Evolutionary conservation across 176 grass and related monocot species (phyloP).

Genomic region (Hsuehochloa calcarea): DNA sequence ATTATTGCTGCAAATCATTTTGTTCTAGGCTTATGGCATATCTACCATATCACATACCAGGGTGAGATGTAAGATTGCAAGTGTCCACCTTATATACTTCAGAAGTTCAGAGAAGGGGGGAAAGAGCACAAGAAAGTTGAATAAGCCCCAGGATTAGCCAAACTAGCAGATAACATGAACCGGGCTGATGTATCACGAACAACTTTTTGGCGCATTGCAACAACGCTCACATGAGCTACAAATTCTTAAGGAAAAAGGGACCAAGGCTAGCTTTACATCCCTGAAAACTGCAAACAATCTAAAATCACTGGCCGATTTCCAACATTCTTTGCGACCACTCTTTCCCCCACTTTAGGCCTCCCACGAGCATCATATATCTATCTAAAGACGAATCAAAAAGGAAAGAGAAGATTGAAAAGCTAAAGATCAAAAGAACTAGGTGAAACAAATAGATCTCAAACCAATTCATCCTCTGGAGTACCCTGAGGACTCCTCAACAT

Average conservation of each 20-base stretch:
- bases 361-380: neutral
- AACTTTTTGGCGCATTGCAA: neutral
- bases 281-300: neutral
- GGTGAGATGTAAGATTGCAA: neutral
- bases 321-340: neutral
- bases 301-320: constrained; percentile 28
- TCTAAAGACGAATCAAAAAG: constrained; percentile 14
- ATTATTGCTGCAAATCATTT: neutral
- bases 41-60: neutral
- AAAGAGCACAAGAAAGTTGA: neutral
- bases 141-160: neutral
- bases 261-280: constrained; percentile 10
- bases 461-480: constrained; percentile 51
- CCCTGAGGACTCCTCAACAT: constrained; percentile 59
- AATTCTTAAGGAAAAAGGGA: neutral
- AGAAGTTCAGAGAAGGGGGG: no score
- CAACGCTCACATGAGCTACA: no score
- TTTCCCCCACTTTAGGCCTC: neutral
- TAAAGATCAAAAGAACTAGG: neutral
- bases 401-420: neutral
- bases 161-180: neutral
- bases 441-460: constrained; percentile 36
- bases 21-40: neutral
- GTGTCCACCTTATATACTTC: neutral
- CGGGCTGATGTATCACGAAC: neutral